phyloP scores from a whole-genome alignment of 257 asterid species.

The Ehretia macrophylla region DNA sequence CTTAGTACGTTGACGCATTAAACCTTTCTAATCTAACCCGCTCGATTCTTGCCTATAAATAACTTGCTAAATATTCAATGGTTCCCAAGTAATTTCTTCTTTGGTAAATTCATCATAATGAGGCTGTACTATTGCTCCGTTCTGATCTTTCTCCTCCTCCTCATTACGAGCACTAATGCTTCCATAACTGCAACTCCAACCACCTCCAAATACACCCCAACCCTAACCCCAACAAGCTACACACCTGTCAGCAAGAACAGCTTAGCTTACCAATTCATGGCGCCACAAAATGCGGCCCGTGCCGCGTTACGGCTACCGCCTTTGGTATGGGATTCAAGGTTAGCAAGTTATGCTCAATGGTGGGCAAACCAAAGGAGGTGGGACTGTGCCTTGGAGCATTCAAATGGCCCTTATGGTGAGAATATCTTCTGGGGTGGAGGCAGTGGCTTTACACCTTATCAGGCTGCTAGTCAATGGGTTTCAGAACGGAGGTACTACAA shows the following conservation, averaged over 20 bases:
- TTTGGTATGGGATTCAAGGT: slow-evolving; percentile 31
- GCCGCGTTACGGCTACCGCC: slow-evolving; percentile 24
- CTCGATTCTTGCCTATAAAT: too few species aligned
- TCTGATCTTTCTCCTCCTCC: too few species aligned
- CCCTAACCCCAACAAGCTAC: too few species aligned
- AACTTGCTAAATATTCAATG: too few species aligned
- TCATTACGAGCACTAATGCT: too few species aligned
- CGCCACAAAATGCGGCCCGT: slow-evolving; percentile 38
- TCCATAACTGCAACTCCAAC: too few species aligned
- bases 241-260: not conserved
- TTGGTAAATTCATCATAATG: too few species aligned
- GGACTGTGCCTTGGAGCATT: slow-evolving; percentile 36
- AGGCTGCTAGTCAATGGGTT: slow-evolving; percentile 36
- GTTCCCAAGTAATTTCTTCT: too few species aligned
- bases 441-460: not conserved
- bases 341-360: slow-evolving; percentile 20
- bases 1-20: too few species aligned
- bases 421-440: slow-evolving; percentile 45
- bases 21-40: too few species aligned
- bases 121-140: too few species aligned
- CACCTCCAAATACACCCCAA: too few species aligned
- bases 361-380: slow-evolving; percentile 23
- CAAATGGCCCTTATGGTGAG: slow-evolving; percentile 50
- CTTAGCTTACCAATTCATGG: slow-evolving; percentile 4
- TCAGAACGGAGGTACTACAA: slow-evolving; percentile 31